Conservation (phyloP, 2,329 filamentous ascomycete species). For the Fusarium gaditjirri region DNA sequence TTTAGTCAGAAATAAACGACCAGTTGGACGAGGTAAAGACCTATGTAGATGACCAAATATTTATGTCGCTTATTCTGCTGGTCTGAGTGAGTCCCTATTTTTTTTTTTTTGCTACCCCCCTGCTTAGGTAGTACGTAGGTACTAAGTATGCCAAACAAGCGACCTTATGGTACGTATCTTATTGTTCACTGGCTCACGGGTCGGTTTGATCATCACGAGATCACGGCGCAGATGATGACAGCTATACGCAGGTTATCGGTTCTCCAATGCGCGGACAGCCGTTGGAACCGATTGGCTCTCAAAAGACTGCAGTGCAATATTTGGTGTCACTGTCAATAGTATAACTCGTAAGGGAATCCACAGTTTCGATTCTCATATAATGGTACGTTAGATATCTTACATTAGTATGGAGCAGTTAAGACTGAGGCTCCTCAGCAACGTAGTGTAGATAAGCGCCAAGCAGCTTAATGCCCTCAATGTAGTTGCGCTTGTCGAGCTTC, state of each 20-base stretch:
- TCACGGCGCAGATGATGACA: not conserved
- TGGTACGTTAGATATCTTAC: slow-evolving; percentile 20
- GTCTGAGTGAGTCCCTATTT: too few species aligned
- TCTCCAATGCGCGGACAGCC: not conserved
- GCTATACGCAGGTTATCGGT: not conserved
- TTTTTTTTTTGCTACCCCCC: too few species aligned
- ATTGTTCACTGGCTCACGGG: not conserved
- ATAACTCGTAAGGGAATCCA: not conserved
- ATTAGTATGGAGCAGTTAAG: slow-evolving; percentile 37
- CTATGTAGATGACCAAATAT: too few species aligned
- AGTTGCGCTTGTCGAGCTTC: slow-evolving; percentile 96
- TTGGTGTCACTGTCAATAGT: not conserved
- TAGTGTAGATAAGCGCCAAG: slow-evolving; percentile 96
- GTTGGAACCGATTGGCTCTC: not conserved
- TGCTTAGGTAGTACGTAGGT: too few species aligned
- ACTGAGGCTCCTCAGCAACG: slow-evolving; percentile 84
- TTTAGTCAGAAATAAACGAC: too few species aligned
- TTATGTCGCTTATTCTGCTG: too few species aligned
- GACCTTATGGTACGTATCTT: slow-evolving; percentile 24
- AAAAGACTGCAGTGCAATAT: not conserved
- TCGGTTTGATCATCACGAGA: not conserved
- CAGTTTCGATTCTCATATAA: slow-evolving; percentile 7
- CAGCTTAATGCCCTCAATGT: slow-evolving; percentile 97
- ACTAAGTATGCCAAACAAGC: not conserved
- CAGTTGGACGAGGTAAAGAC: too few species aligned